Conservation (phyloP, 23 red algal species). For the Gracilaria domingensis region DNA sequence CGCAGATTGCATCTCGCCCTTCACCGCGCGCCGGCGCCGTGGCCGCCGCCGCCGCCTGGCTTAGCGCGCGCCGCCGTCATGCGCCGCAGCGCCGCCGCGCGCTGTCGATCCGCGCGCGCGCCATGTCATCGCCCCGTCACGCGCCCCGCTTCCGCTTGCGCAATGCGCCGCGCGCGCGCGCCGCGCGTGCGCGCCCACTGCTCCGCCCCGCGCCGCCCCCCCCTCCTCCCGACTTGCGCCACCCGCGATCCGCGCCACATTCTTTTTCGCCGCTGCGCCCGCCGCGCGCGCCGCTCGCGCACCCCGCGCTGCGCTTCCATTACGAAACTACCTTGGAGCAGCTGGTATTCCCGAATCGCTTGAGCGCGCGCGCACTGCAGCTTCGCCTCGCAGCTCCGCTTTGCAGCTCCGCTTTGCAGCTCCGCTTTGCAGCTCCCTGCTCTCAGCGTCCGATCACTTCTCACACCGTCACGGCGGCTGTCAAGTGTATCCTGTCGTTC, state of each 20-base stretch:
- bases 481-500: no score
- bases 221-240: background rate
- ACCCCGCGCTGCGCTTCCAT: background rate
- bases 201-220: background rate
- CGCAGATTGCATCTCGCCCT: background rate
- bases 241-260: background rate
- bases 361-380: background rate
- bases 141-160: background rate
- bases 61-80: background rate
- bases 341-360: background rate
- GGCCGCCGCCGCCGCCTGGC: conserved; percentile 3
- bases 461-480: no score
- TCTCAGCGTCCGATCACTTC: no score
- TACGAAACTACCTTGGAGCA: background rate
- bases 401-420: no score
- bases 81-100: no score
- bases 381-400: background rate
- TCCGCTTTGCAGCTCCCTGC: no score
- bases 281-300: no score
- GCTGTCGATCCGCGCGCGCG: no score
- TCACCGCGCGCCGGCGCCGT: background rate
- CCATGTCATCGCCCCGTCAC: background rate
- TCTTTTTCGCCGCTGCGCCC: no score
- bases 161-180: background rate
- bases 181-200: no score